Base-by-base conservation (phyloP, 345 rosid species). In the Eutrema heterophyllum region DNA sequence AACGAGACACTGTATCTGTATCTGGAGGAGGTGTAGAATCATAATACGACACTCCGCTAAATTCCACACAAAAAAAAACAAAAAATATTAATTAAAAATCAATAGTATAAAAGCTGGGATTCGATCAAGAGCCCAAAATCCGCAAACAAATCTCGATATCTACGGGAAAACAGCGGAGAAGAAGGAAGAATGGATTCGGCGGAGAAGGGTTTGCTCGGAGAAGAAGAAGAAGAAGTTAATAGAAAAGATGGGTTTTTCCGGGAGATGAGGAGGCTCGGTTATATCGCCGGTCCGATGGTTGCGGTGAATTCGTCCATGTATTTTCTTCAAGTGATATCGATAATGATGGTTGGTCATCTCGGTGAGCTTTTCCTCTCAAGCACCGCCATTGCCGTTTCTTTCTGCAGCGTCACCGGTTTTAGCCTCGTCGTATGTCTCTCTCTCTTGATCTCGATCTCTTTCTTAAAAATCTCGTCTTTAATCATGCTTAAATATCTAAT, bases 331-430 rank as follows among this genome's bases (percentile, higher is more conserved):
- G 74, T 92, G 2, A 66, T 88, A 10, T 84, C 95, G 2, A 61
- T 84, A 12, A 86, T 86, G 87, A 88, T 93, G 96, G 89, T 81
- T 9, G 98, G 98, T 70, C 98, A 90, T 62, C 89, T 90, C 46
- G 91, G 95, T 7, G 80, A 88, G 78, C 93, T 90, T 18, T 69
- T 32, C 30, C 90, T 93, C 49, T 85, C 98, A 2, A 86, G 92
- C 84, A 79, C 95, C 4, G 89, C 98, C 82, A 83, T 93, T 7
- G 90, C 90, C n/a, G 35, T 79, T 58, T 90, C 97, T 48, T 84
- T 93, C 77, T 78, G 84, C 38, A 70, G 68, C 32, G 96, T 88
- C 84, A 87, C 93, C 3, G 97, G 97, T 68, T 90, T 84, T 53
- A 90, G 96, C 24, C 63, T 89, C 76, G 77, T 88, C 36, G 98